Base-by-base conservation (phyloP, 345 rosid species). In the Eucalyptus paniculata region DNA sequence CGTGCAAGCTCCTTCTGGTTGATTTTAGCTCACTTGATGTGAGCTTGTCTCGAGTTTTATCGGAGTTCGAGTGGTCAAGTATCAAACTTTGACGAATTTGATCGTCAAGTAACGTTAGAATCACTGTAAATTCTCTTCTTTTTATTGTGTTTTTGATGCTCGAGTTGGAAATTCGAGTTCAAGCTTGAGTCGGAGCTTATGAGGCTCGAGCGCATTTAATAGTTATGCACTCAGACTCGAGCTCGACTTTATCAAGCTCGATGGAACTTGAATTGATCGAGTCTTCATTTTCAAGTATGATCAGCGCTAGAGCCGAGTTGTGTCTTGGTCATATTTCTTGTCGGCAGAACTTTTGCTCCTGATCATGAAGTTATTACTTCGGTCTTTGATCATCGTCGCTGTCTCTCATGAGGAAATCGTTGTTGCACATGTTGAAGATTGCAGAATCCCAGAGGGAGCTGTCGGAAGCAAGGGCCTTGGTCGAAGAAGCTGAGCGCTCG, bases 401-500 rank as follows among this genome's bases (percentile, higher is more conserved):
- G 1, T 45, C 32, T 86, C 56, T 86, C 13, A 45, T 9, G 6
- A 45, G 91, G 90, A 89, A 89, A 28, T 37, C 89, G n/a, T 67
- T 86, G 86, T 90, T 89, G 82, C 62, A 17, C 50, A 14, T 85
- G 87, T 72, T 91, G 53, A 93, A 97, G 99, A 94, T 97, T 91
- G 98, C 94, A 92, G 96, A 94, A 91, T 94, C 95, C 89, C 99
- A 94, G 93, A 91, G 90, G 88, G 99, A 96, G 90, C 96, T 97
- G 50, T 56, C 92, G 21, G 95, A 94, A 92, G 98, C 99, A 89
- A 94, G 92, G 90, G 90, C 97, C 86, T 94, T 94, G 95, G 92
- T 97, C 15, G 98, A 97, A 88, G 96, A 94, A 92, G 99, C 98
- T 18, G 97, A 93, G 91, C 94, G 91, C 40, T 91, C 94, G 34